These are phyloP conservation scores for Kodamaea sagamina DNA, from an alignment of 805 yeast genomes.

Conservation along the genomic window DNA sequence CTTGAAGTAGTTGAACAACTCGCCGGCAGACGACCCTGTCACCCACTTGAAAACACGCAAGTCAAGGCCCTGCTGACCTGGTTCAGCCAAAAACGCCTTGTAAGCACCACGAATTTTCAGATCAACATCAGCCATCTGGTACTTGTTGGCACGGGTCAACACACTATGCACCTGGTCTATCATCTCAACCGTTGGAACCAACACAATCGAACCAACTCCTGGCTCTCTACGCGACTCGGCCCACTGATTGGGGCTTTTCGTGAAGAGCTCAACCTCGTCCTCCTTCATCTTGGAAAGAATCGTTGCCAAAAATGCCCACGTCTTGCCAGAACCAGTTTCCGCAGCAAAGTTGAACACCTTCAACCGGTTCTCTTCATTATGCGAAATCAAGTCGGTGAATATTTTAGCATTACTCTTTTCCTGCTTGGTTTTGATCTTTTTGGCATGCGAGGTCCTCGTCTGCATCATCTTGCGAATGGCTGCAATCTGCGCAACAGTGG, in stretches of 20 bases:
- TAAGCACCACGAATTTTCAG: slow-evolving; percentile 23
- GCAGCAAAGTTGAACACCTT: slow-evolving; percentile 83
- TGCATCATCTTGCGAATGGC: slow-evolving; percentile 60
- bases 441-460: slow-evolving; percentile 33
- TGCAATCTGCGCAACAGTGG: slow-evolving; percentile 84
- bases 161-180: slow-evolving; percentile 73
- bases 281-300: slow-evolving; percentile 67
- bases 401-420: slow-evolving; percentile 17
- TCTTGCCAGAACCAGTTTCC: slow-evolving; percentile 96
- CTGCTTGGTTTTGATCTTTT: slow-evolving; percentile 25
- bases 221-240: slow-evolving; percentile 28
- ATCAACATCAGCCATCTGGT: slow-evolving; percentile 23
- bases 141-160: slow-evolving; percentile 32
- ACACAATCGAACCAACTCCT: slow-evolving; percentile 64
- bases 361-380: slow-evolving; percentile 36
- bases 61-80: slow-evolving; percentile 34
- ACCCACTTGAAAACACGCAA: slow-evolving; percentile 62
- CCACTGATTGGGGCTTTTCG: slow-evolving; percentile 21
- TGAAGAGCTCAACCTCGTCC: slow-evolving; percentile 42
- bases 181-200: slow-evolving; percentile 88
- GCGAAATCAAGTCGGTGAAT: slow-evolving; percentile 27
- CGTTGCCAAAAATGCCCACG: slow-evolving; percentile 87
- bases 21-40: slow-evolving; percentile 54
- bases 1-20: slow-evolving; percentile 48
- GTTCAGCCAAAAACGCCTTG: slow-evolving; percentile 22